Percentiles rank a stretch among this genome's conserved stretches.
phyloP scores from a whole-genome alignment of 352 stramenopile species.

The Thalassiosira hispida region DNA sequence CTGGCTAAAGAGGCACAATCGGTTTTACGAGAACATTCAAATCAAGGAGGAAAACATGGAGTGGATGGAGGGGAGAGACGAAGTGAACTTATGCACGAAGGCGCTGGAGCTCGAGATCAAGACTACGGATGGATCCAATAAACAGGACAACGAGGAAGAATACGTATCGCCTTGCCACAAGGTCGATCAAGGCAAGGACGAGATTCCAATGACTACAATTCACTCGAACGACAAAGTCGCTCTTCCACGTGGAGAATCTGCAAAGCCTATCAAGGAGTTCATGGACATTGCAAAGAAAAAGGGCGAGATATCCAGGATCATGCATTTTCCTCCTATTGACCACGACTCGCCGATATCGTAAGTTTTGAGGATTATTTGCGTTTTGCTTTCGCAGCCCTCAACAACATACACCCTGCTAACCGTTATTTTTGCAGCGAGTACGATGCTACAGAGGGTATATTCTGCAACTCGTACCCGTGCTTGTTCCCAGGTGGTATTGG shows the following conservation, averaged over 20 bases:
- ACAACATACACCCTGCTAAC: too few species aligned
- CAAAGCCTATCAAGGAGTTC: constrained; percentile 17
- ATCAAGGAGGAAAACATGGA: constrained; percentile 40
- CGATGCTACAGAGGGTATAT: constrained; percentile 14
- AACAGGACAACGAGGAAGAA: background rate
- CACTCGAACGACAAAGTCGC: background rate
- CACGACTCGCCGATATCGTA: constrained; percentile 16
- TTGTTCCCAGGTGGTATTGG: constrained; percentile 40
- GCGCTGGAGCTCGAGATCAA: background rate
- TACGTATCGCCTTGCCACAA: background rate
- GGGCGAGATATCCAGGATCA: background rate
- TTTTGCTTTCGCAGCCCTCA: background rate
- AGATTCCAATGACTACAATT: background rate
- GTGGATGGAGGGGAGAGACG: constrained; percentile 22
- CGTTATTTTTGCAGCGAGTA: background rate
- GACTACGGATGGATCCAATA: background rate
- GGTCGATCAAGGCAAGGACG: background rate
- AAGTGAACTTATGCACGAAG: background rate
- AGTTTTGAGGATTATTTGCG: constrained; percentile 4
- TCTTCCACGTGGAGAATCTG: background rate
- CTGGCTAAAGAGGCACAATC: constrained; percentile 18
- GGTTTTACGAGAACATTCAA: constrained; percentile 25
- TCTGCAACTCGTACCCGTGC: constrained; percentile 30
- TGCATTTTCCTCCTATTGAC: constrained; percentile 29
- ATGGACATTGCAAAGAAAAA: background rate